phyloP scores from a whole-genome alignment of 345 rosid species.

The Reutealis trisperma region DNA sequence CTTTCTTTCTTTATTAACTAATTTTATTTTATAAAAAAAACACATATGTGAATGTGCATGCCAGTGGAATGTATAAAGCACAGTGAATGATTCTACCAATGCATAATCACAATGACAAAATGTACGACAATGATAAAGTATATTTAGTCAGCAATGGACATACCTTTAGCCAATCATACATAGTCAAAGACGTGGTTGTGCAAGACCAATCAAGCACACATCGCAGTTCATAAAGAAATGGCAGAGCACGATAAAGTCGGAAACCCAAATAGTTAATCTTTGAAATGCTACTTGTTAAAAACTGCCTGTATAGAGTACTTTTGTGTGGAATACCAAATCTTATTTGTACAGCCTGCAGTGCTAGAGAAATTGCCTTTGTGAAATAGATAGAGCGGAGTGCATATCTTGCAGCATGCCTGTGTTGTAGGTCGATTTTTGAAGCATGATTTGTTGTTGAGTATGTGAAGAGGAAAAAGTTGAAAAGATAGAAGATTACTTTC shows the following conservation, averaged over 20 bases:
- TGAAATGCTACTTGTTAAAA: constrained; percentile 40
- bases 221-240: constrained; percentile 49
- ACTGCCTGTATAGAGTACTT: constrained; percentile 45
- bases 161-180: constrained; percentile 58
- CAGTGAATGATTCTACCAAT: neutral
- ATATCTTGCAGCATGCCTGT: constrained; percentile 35
- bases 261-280: constrained; percentile 43
- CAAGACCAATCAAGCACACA: constrained; percentile 60
- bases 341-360: constrained; percentile 47
- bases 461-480: constrained; percentile 40
- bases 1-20: no score
- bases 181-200: constrained; percentile 51
- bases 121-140: neutral
- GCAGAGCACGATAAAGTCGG: constrained; percentile 48
- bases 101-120: neutral
- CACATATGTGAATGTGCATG: neutral
- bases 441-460: constrained; percentile 42
- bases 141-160: neutral
- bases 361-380: constrained; percentile 44
- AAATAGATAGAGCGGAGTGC: constrained; percentile 50
- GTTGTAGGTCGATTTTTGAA: constrained; percentile 35
- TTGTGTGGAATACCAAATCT: constrained; percentile 45
- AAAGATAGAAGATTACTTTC: constrained; percentile 43
- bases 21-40: no score
- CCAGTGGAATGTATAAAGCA: neutral